Base-by-base conservation (phyloP, 192 early-diverging fungal species). In the Gaertneriomyces sp. region DNA sequence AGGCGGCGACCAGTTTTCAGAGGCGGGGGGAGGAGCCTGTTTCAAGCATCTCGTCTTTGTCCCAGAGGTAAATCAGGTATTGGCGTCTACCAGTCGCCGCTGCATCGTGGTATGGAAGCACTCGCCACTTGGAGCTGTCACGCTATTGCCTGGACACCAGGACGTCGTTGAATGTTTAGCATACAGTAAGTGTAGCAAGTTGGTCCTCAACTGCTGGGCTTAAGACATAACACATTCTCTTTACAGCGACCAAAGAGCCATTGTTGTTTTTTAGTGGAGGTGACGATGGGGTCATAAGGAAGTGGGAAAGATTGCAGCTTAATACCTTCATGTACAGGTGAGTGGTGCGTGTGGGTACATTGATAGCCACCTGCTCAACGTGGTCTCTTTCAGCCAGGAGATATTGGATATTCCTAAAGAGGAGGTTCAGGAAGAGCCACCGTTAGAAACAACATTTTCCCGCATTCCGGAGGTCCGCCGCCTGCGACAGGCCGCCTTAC, bases 251-350 rank as follows among this genome's bases (percentile, higher is more conserved):
- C 16, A 84, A 85, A 54, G 84, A 85, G 43, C 84, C 84, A 38
- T 52, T 85, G 3, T 63, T 85, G 38, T 84, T 85, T 16, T 85
- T 83, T 50, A 84, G 79, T 62, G 84, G 82, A 44, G 80, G 81
- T 1, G 80, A 70, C 45, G 79, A 82, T 66, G 80, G 79, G 1
- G 53, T 79, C 7, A 82, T 84, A 49, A 64, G 75, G 12, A 83
- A 83, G 66, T 85, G 84, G 84, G 84, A 85, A 45, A 58, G 84
- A 20, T 47, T 84, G 50, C 84, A 85, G 58, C 72, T 85, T 11
- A 85, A 84, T 62, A 75, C 84, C 4, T 85, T 85, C 61, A 85
- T 85, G 84, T 85, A 85, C 68, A 81, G 79, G 79, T 81, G 40
- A 71, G 49, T 9, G 42, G 25, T 33, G 25, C 25, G 25, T 68